These are phyloP conservation scores for Hemisphaericaspora xylanilytica DNA, from an alignment of 1,139 yeast genomes.

Conservation along the genomic window DNA sequence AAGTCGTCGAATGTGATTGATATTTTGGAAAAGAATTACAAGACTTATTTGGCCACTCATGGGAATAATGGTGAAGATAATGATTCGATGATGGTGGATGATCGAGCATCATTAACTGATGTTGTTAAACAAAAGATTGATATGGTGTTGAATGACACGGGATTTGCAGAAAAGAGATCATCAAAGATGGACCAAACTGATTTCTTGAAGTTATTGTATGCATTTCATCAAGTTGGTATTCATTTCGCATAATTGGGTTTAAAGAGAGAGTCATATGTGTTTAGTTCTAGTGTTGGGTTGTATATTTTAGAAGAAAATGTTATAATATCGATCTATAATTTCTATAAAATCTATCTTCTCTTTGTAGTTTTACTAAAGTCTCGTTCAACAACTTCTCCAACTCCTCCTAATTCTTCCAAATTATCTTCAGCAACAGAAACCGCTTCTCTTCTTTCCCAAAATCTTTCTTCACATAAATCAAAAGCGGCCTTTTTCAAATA, in stretches of 20 bases:
- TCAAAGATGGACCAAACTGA: conserved; percentile 95
- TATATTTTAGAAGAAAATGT: no score
- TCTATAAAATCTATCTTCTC: conserved; percentile 32
- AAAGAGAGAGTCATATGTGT: no score
- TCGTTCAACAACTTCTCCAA: conserved; percentile 83
- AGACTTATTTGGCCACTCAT: conserved; percentile 65
- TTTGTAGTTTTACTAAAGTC: conserved; percentile 51
- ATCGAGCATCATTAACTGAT: conserved; percentile 38
- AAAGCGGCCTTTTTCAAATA: conserved; percentile 86
- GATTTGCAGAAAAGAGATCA: conserved; percentile 80
- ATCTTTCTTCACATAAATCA: conserved; percentile 87
- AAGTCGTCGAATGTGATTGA: conserved; percentile 79
- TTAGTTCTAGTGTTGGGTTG: no score
- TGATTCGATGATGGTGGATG: conserved; percentile 54
- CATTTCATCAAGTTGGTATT: conserved; percentile 95
- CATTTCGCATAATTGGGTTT: conserved; percentile 71
- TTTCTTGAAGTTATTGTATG: conserved; percentile 79
- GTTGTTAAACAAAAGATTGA: conserved; percentile 59
- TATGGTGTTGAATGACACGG: conserved; percentile 74
- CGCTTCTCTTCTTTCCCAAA: conserved; percentile 99
- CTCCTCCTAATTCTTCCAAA: conserved; percentile 87
- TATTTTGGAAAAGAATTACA: conserved; percentile 84
- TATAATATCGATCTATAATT: neutral
- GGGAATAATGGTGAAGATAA: conserved; percentile 51
- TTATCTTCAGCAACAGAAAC: conserved; percentile 85